Percentiles rank a stretch among this genome's conserved stretches.
Conservation (phyloP, 1,139 yeast genomes). For the Debaryomyces fabryi region DNA sequence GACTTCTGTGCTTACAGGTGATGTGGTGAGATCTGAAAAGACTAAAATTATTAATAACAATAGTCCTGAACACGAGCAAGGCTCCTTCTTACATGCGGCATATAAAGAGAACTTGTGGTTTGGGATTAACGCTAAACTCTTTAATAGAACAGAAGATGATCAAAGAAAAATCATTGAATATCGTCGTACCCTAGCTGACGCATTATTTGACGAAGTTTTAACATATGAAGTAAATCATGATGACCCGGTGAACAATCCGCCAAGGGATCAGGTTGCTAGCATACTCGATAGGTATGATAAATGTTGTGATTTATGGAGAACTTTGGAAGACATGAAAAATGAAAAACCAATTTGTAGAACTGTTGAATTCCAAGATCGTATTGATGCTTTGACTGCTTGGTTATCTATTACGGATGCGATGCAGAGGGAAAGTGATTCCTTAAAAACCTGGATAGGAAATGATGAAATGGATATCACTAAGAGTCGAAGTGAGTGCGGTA, state of each 20-base stretch:
- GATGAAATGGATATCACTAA: constrained; percentile 66
- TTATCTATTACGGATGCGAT: constrained; percentile 73
- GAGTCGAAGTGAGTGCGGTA: constrained; percentile 27
- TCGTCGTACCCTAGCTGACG: constrained; percentile 74
- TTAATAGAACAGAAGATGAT: constrained; percentile 80
- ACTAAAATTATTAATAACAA: constrained; percentile 65
- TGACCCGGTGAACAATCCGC: constrained; percentile 29
- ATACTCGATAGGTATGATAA: constrained; percentile 65
- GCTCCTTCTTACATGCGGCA: constrained; percentile 54
- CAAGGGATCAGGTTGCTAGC: constrained; percentile 53
- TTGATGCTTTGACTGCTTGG: constrained; percentile 88
- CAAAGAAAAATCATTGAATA: constrained; percentile 74
- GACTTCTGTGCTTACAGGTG: constrained; percentile 88
- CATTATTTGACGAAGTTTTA: constrained; percentile 69
- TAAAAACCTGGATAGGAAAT: constrained; percentile 78
- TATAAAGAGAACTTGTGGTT: constrained; percentile 82
- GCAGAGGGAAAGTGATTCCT: constrained; percentile 55
- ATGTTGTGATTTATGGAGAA: constrained; percentile 80
- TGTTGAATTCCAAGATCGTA: constrained; percentile 62
- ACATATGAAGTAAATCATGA: constrained; percentile 58
- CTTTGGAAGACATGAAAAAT: constrained; percentile 71
- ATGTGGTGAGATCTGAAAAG: constrained; percentile 89
- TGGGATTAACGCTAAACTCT: constrained; percentile 76
- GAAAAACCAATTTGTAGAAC: constrained; percentile 77
- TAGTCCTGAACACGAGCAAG: constrained; percentile 46